Evolutionary conservation across 352 stramenopile species (phyloP), one percentile per base, ranked within the genome.

Genomic region (Globisporangium perplexum): DNA sequence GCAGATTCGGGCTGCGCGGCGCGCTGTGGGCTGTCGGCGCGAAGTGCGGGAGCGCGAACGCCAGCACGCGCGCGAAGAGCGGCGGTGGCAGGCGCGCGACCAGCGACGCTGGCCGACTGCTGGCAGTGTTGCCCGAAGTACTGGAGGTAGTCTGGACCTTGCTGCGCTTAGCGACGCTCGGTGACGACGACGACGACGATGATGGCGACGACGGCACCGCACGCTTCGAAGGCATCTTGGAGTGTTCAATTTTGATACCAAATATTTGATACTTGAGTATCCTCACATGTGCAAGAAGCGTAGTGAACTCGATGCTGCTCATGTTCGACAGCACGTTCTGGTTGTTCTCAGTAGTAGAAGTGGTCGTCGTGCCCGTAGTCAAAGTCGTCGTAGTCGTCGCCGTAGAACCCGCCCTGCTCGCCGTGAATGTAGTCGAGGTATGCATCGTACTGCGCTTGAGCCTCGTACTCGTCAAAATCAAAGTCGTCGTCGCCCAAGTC

Each of bases 401-500:
- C 62, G 31, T 54, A 59, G 45, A 24, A 56, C 52, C 7, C 30
- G 30, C 30, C 30, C 7, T 35, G 6, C 30, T 30, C 26, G 26
- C 26, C 5, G 3, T 35, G 30, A 8, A 35, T 35, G 30, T 35
- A 35, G 30, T 35, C 30, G 8, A 35, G 30, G 30, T 35, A 35
- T 1, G 30, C 30, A 8, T 35, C 30, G 30, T 35, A 35, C 30
- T 35, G 8, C 7, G 30, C 10, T 35, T 12, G 30, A 8, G 30
- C 30, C 10, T 35, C 7, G 30, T 14, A 35, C 26, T 30, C 26
- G 3, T 30, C 26, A 30, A 30, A 30, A 5, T 30, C 57, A 20
- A 75, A 71, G 36, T 69, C 63, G 36, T 69, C 65, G 57, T 12
- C 51, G 58, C 46, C 20, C 12, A 42, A 23, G 23, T 46, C 22